These are phyloP conservation scores for Nannochloris sp. DNA, from an alignment of 139 green algal species.

Conservation along the genomic window DNA sequence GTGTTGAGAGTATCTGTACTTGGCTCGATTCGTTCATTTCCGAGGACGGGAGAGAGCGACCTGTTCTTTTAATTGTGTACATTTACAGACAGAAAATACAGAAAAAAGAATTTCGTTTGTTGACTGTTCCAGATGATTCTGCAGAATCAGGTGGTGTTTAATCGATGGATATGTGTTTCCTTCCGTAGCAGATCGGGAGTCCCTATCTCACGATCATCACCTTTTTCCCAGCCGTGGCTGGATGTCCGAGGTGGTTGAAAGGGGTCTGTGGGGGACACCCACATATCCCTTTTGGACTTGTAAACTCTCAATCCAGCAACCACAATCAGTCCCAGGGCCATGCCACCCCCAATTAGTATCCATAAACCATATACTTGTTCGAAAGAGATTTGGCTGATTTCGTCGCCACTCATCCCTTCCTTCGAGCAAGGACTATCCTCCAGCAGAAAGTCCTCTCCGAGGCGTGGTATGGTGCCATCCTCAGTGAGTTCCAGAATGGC, in stretches of 20 bases:
- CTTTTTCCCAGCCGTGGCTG: neutral
- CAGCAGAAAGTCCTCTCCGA: neutral
- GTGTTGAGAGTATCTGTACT: too few relatives aligned
- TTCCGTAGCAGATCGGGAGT: neutral
- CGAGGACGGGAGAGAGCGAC: too few relatives aligned
- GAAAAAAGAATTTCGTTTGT: too few relatives aligned
- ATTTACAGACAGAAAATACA: too few relatives aligned
- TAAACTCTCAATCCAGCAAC: neutral
- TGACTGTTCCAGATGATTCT: too few relatives aligned
- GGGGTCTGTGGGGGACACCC: neutral
- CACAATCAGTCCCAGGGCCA: neutral
- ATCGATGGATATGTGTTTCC: neutral
- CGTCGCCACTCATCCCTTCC: neutral
- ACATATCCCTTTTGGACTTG: neutral
- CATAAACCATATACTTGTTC: slow-evolving; percentile 5
- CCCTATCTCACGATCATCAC: slow-evolving; percentile 1
- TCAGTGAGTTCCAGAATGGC: slow-evolving; percentile 5
- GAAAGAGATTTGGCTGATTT: slow-evolving; percentile 7
- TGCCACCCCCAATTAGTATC: neutral
- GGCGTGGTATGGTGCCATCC: neutral
- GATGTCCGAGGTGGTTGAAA: neutral
- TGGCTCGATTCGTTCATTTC: too few relatives aligned
- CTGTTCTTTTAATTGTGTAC: too few relatives aligned
- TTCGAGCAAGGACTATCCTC: slow-evolving; percentile 1
- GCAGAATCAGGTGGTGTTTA: neutral